Percentiles rank a stretch among this genome's conserved stretches.
phyloP scores from a whole-genome alignment of 352 stramenopile species.

The Hyaloperonospora arabidopsidis region DNA sequence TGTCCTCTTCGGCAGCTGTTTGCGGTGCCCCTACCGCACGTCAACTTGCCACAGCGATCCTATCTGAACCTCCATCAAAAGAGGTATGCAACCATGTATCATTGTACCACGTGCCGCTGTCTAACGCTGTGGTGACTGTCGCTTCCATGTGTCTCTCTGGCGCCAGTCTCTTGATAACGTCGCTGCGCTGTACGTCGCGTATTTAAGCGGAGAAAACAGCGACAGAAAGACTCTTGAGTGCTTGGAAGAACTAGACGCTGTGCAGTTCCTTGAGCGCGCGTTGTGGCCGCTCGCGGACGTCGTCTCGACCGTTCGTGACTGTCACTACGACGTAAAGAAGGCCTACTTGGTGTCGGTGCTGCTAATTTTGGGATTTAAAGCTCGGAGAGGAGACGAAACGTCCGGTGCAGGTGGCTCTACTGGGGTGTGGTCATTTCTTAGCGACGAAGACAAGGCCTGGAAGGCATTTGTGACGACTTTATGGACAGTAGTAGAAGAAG shows the following conservation, averaged over 20 bases:
- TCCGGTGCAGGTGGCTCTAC: background rate
- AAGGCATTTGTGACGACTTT: conserved; percentile 34
- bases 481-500: conserved; percentile 21
- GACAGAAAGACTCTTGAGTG: conserved; percentile 14
- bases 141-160: background rate
- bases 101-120: background rate
- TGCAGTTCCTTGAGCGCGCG: conserved; percentile 46
- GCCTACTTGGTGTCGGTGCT: conserved; percentile 39
- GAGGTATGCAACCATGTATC: conserved; percentile 12
- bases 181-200: conserved; percentile 29
- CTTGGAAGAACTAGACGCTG: conserved; percentile 21
- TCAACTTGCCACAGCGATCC: conserved; percentile 7
- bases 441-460: conserved; percentile 24
- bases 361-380: conserved; percentile 32
- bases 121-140: conserved; percentile 5
- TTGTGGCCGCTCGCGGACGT: conserved; percentile 38
- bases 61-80: conserved; percentile 23
- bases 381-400: conserved; percentile 3
- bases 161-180: conserved; percentile 26
- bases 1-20: conserved; percentile 1
- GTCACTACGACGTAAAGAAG: conserved; percentile 34
- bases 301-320: conserved; percentile 13
- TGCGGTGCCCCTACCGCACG: conserved; percentile 7
- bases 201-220: conserved; percentile 22
- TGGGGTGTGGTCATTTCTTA: conserved; percentile 23